Base-by-base conservation (phyloP, 2,329 filamentous ascomycete species). In the Ilyonectria destructans region DNA sequence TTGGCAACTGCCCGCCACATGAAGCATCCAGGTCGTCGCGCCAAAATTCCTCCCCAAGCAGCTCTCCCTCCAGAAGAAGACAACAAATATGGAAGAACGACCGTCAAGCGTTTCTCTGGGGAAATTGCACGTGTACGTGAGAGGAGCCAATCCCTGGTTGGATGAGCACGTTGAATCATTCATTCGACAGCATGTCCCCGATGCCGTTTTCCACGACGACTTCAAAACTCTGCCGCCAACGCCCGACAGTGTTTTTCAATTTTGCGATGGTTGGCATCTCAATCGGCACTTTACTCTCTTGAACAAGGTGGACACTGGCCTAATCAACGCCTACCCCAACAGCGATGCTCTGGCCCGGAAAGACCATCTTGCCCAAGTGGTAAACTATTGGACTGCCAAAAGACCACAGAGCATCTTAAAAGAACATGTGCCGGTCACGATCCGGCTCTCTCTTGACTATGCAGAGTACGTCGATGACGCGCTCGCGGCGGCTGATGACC, bases 291-390 rank as follows among this genome's bases (percentile, higher is more conserved):
- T 82, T 51, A 72, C 77, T 7, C 59, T 76, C 2, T 35, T 80
- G 19, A 82, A 82, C 60, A 70, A 62, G 2, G 72, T 77, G 0
- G 69, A 72, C 2, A 71, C 48, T 12, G 78, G 71, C 3, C 74
- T 82, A 9, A 79, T 82, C 65, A 82, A 82, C 49, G 80, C 80
- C 0, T 82, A 82, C 29, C 81, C 81, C 17, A 82, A 77, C 66
- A 82, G 80, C 62, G 81, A 82, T 55, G 81, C 80, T 3, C 62
- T 82, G 2, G 78, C 80, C 10, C 73, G 81, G 3, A 82, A 82
- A 37, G 79, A 82, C 62, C 78, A 78, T 49, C 77, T 82, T 35
- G 76, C 80, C 5, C 69, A 67, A 2, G 77, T 79, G 1, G 77
- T 80, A 6, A 79, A 82, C 37, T 81, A 78, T 29, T 82, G 81